These are phyloP conservation scores for Rhododendron ovatum DNA, from an alignment of 148 eudicot species.

Conservation along the genomic window DNA sequence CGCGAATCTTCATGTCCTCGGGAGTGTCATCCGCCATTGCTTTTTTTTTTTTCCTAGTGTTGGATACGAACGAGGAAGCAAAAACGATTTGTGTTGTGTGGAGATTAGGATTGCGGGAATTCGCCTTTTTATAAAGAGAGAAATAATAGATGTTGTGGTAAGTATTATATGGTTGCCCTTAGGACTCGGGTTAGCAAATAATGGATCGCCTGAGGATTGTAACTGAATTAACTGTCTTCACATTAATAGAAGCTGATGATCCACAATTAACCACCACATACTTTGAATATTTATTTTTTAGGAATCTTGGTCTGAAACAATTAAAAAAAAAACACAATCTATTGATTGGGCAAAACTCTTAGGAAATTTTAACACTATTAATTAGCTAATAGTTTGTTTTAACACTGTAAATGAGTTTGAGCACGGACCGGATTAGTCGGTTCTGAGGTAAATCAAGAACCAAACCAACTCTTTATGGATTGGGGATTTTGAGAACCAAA, in stretches of 20 bases:
- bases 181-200: neutral
- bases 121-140: neutral
- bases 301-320: too few species aligned
- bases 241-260: neutral
- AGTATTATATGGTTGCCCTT: neutral
- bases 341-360: too few species aligned
- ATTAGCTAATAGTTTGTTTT: too few species aligned
- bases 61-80: neutral
- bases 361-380: too few species aligned
- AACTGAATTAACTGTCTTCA: neutral
- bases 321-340: too few species aligned
- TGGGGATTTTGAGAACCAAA: too few species aligned
- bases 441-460: too few species aligned
- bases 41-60: neutral
- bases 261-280: neutral
- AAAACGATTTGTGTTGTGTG: neutral
- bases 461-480: too few species aligned
- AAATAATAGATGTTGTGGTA: neutral
- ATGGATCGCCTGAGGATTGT: neutral
- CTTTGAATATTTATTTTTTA: neutral
- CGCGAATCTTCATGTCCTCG: conserved; percentile 52
- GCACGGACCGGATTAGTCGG: too few species aligned
- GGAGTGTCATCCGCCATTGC: conserved; percentile 41
- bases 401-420: too few species aligned
- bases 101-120: neutral